These are phyloP conservation scores for Coemansia sp. DNA, from an alignment of 192 early-diverging fungal species.

Conservation along the genomic window DNA sequence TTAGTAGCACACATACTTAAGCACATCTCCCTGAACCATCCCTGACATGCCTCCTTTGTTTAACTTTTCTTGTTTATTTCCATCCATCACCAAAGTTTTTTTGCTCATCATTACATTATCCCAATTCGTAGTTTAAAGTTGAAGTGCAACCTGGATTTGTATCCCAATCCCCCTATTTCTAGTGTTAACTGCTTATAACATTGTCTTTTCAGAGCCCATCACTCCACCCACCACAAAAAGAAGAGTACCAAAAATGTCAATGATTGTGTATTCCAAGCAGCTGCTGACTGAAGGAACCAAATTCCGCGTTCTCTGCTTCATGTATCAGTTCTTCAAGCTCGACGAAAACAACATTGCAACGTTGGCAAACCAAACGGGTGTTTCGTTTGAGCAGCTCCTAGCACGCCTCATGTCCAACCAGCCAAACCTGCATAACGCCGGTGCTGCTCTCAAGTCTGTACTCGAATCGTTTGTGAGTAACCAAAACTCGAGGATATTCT, in stretches of 20 bases:
- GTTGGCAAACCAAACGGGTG: constrained; percentile 20
- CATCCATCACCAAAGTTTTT: not conserved
- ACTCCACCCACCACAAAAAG: not conserved
- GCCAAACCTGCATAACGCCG: constrained; percentile 12
- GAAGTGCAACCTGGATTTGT: no score
- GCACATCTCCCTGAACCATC: not conserved
- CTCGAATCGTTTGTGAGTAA: constrained; percentile 48
- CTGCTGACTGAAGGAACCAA: constrained; percentile 27
- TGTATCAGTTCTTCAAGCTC: constrained; percentile 32
- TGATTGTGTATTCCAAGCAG: constrained; percentile 15
- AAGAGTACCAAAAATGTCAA: not conserved
- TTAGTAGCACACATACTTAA: not conserved
- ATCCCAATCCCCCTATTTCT: no score
- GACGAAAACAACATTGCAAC: constrained; percentile 26
- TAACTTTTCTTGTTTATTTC: not conserved
- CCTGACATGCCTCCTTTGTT: not conserved
- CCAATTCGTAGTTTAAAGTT: not conserved
- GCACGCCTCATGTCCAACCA: constrained; percentile 16
- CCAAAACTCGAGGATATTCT: constrained; percentile 43
- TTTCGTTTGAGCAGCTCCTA: constrained; percentile 9
- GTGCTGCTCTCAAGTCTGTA: constrained; percentile 3
- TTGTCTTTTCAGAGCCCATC: no score
- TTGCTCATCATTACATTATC: constrained; percentile 1
- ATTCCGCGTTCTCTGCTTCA: constrained; percentile 30
- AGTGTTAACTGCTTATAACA: no score